Evolutionary conservation across 169 alveolate species (phyloP), one percentile per base, ranked within the genome.

Genomic region (Toxoplasma gondii): DNA sequence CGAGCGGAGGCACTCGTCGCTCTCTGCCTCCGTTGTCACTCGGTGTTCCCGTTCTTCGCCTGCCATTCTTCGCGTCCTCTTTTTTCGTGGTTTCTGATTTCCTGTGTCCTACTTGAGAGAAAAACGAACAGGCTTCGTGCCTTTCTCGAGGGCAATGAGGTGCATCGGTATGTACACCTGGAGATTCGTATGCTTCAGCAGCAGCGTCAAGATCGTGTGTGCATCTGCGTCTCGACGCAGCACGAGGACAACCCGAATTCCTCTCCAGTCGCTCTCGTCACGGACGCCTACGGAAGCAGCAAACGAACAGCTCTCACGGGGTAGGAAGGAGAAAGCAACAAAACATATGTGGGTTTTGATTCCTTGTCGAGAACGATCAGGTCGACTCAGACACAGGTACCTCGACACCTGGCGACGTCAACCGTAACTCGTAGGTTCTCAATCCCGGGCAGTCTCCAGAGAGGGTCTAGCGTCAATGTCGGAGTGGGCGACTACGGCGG

Each of bases 201-300:
- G 53, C 7, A 34, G 45, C 39, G 38, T 29, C 81, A 49, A 24
- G 36, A 44, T 24, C 49, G 27, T 43, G 54, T 49, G 80, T 1
- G 80, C 81, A 12, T n/a, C 43, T 1, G 49, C 92, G 29, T 53
- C 70, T 31, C 53, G 43, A 5, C 92, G 80, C 39, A 86, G 53
- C 80, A 49, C 70, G 31, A 86, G 49, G 38, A 44, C 92, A 29
- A 86, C n/a, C 49, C 92, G 80, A 17, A 86, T 70, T 27, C 80
- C 70, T 16, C 92, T 44, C 70, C 92, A 86, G 81, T 49, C 92
- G 41, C 49, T 49, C 92, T 49, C 92, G 44, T 53, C 92, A 19
- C 70, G 92, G 44, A 86, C 80, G 90, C 64, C 90, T 82, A 36
- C 38, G 24, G 12, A 39, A 43, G 34, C n/a, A 9, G 19, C 16